Conservation (phyloP, 495 filamentous ascomycete species). For the Neurospora discreta region DNA sequence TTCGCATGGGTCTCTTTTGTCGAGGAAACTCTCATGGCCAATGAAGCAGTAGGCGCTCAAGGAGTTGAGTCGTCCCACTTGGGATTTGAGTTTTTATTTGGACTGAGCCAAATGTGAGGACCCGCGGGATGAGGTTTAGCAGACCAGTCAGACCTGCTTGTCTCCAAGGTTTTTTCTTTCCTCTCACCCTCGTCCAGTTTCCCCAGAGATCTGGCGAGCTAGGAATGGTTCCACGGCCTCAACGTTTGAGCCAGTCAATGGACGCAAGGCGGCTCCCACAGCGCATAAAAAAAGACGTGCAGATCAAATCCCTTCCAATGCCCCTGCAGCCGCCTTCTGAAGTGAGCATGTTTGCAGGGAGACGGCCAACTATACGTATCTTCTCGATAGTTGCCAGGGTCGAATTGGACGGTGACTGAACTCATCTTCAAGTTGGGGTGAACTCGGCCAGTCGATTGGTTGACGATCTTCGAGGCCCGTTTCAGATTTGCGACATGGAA, state of each 20-base stretch:
- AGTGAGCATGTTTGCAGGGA: background rate
- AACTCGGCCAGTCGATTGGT: conserved; percentile 18
- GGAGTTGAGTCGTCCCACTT: background rate
- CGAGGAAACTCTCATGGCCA: conserved; percentile 15
- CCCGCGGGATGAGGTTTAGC: background rate
- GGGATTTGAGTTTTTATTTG: background rate
- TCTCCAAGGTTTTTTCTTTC: background rate
- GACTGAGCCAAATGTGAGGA: background rate
- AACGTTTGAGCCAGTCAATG: background rate
- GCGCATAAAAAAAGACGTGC: background rate
- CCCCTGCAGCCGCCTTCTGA: background rate
- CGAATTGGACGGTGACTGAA: conserved; percentile 4
- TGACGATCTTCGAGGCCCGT: conserved; percentile 12
- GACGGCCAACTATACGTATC: background rate
- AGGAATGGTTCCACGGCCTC: background rate
- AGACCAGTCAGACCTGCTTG: background rate
- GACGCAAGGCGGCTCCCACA: background rate
- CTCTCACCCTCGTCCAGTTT: background rate
- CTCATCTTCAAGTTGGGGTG: conserved; percentile 14
- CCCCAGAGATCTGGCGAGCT: background rate
- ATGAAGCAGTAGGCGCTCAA: conserved; percentile 24
- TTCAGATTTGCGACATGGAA: conserved; percentile 13
- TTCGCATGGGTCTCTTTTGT: conserved; percentile 23
- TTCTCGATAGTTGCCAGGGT: conserved; percentile 3
- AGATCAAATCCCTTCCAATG: background rate